Base-by-base conservation (phyloP, 495 filamentous ascomycete species). In the Hypoxylon trugodes region DNA sequence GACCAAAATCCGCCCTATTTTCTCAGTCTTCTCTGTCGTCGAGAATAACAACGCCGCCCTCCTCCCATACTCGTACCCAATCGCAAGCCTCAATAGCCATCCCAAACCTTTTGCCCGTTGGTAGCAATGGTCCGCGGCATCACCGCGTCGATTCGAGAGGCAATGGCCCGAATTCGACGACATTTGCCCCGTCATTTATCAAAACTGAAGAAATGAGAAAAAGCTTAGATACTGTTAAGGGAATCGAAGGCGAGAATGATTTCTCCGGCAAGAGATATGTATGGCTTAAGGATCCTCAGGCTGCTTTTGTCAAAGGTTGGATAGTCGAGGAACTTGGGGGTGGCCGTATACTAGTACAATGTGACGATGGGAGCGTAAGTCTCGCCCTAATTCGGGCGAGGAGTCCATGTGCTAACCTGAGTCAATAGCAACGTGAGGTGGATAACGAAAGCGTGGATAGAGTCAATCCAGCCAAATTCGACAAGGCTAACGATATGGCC, bases 201-300 rank as follows among this genome's bases (percentile, higher is more conserved):
- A 96, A 93, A 69, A 82, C 87, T 1, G 91, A 94, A 59, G 89
- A 91, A 50, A 73, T 89, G 66, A 80, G 87, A 54, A 82, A 85
- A 30, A 84, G 79, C 13, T 75, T 83, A 15, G 90, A 96, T 63
- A 74, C 83, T 28, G 87, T 94, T 15, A 84, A 86, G 13, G 89
- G 90, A 4, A 88, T 95, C 47, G 93, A 97, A 73, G 93, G 92
- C 41, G 93, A 96, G 70, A 96, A 95, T 76, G 96, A 98, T 81
- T 97, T 99, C 74, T 98, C 95, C 0, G 96, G 96, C n/a, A 96
- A 93, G 74, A 86, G 95, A 79, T 98, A 97, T 82, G 93, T 99
- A 51, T 99, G 96, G 96, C 78, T 98, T 66, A 87, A 87, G 73
- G 92, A 99, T 75, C 81, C 90, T 1, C 82, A 92, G 69, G 83